These are phyloP conservation scores for Fragaria iinumae DNA, from an alignment of 306 rosid species.

Conservation along the genomic window DNA sequence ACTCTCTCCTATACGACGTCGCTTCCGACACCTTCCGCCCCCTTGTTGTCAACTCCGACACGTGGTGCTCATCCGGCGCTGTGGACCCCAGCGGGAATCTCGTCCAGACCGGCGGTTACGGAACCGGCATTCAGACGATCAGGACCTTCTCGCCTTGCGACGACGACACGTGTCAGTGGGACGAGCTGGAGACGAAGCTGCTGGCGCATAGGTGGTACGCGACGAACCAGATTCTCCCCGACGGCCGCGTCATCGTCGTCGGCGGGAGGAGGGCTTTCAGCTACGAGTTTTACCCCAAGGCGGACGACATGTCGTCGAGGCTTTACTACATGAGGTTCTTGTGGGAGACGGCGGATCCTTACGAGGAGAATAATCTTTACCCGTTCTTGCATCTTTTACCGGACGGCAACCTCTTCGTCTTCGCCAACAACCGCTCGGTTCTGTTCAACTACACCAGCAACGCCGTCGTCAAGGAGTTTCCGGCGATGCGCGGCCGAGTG, in stretches of 20 bases:
- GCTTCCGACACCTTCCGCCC: conserved; percentile 49
- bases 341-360: conserved; percentile 46
- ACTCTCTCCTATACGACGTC: conserved; percentile 64
- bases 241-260: conserved; percentile 50
- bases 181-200: conserved; percentile 28
- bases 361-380: conserved; percentile 77
- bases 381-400: conserved; percentile 79
- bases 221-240: conserved; percentile 58
- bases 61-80: conserved; percentile 84
- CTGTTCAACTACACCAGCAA: conserved; percentile 38
- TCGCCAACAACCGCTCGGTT: conserved; percentile 61
- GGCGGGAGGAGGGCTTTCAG: conserved; percentile 52
- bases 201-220: conserved; percentile 59
- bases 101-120: conserved; percentile 73
- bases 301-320: conserved; percentile 5
- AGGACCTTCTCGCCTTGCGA: conserved; percentile 46
- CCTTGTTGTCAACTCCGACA: conserved; percentile 50
- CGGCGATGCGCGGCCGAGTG: conserved; percentile 48
- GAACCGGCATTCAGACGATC: conserved; percentile 48
- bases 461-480: conserved; percentile 37
- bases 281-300: conserved; percentile 68
- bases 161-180: conserved; percentile 54
- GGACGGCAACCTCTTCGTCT: conserved; percentile 68
- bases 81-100: conserved; percentile 47
- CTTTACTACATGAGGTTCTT: conserved; percentile 39